These are phyloP conservation scores for Coemansia sp. DNA, from an alignment of 192 early-diverging fungal genomes.

Conservation along the genomic window DNA sequence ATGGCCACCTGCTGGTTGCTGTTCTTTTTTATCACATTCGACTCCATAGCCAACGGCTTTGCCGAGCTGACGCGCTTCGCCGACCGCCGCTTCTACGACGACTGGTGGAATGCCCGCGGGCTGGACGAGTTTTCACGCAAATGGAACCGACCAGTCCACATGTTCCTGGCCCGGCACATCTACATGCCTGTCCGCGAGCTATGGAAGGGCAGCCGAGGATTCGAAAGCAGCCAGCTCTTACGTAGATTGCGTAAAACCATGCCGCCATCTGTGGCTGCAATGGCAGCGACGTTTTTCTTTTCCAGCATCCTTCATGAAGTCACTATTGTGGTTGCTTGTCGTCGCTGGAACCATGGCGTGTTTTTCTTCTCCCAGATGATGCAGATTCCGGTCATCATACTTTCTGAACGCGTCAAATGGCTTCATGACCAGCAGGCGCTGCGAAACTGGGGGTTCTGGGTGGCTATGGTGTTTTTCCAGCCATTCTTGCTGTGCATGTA, in stretches of 20 bases:
- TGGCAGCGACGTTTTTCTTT: conserved; percentile 51
- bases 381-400: conserved; percentile 83
- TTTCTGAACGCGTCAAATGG: conserved; percentile 56
- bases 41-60: conserved; percentile 94
- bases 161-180: conserved; percentile 87
- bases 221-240: neutral
- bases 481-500: conserved; percentile 79
- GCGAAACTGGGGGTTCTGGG: conserved; percentile 88
- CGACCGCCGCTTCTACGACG: conserved; percentile 96
- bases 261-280: conserved; percentile 43
- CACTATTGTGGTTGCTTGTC: conserved; percentile 39
- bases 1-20: conserved; percentile 90
- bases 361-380: conserved; percentile 54
- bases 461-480: conserved; percentile 82
- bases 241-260: conserved; percentile 14
- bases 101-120: conserved; percentile 92
- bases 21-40: conserved; percentile 94
- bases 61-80: conserved; percentile 93
- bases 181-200: conserved; percentile 79
- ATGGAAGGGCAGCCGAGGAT: conserved; percentile 14
- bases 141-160: conserved; percentile 96
- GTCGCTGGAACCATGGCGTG: conserved; percentile 48
- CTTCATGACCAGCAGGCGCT: conserved; percentile 64
- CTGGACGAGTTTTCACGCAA: conserved; percentile 94
- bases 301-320: conserved; percentile 49